A percentile compares a stretch with the other conserved stretches of the same genome.
These are phyloP conservation scores for Cruciata laevipes DNA, from an alignment of 257 asterid species.

Conservation along the genomic window DNA sequence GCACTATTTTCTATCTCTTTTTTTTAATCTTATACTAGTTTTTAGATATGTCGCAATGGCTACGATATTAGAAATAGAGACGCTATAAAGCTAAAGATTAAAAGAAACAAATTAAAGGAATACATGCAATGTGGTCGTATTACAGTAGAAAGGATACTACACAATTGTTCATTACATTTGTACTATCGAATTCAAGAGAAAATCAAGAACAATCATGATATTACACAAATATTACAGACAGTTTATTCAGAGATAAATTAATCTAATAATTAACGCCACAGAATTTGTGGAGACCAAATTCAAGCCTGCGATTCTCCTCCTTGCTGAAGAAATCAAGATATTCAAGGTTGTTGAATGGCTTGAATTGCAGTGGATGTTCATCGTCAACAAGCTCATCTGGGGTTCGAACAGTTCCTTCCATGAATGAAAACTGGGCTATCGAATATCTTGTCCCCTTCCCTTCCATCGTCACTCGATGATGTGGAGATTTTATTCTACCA, in stretches of 20 bases:
- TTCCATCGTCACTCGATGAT: conserved; percentile 54
- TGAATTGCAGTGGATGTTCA: conserved; percentile 43
- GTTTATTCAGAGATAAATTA: background rate
- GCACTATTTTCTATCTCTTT: too few relatives aligned
- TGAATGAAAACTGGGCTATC: conserved; percentile 65
- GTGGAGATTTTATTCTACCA: conserved; percentile 50
- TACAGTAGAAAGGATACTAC: too few relatives aligned
- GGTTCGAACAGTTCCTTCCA: conserved; percentile 46
- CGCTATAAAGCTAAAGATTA: too few relatives aligned
- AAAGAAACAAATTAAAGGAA: too few relatives aligned
- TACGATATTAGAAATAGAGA: too few relatives aligned
- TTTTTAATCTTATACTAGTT: too few relatives aligned
- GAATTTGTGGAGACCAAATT: conserved; percentile 44
- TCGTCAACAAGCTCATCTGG: conserved; percentile 54
- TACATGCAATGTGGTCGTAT: too few relatives aligned
- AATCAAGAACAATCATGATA: too few relatives aligned
- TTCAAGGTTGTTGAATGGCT: conserved; percentile 55
- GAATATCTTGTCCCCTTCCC: conserved; percentile 50
- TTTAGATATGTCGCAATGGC: too few relatives aligned
- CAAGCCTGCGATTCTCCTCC: conserved; percentile 58
- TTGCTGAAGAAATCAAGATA: conserved; percentile 54
- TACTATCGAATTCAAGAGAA: too few relatives aligned
- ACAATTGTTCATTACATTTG: too few relatives aligned
- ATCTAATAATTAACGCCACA: conserved; percentile 63
- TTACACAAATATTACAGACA: background rate